Evolutionary conservation across 208 protist species (phyloP).

Genomic region (Crithidia bombi): DNA sequence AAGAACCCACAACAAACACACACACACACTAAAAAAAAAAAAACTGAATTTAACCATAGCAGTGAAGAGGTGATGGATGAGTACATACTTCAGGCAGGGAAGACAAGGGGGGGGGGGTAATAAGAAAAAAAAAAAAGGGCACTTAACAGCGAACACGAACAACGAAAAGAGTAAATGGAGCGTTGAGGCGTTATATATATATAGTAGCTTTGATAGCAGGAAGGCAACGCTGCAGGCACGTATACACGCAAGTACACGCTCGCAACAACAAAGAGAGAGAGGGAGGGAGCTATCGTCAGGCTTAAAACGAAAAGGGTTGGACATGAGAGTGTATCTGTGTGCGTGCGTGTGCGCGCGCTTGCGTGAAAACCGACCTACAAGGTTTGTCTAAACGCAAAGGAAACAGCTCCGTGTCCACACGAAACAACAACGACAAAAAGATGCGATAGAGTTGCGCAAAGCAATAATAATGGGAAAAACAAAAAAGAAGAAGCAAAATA

Average conservation of each 20-base stretch:
- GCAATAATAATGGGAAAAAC: slow-evolving; percentile 4
- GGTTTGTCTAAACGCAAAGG: not conserved
- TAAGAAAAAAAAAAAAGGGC: slow-evolving; percentile 2
- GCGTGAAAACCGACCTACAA: not conserved
- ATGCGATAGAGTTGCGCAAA: not conserved
- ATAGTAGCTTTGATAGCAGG: too few relatives aligned
- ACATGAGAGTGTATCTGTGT: too few relatives aligned
- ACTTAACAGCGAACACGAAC: slow-evolving; percentile 1
- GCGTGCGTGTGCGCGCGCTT: not conserved
- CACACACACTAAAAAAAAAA: not conserved
- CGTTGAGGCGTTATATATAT: too few relatives aligned
- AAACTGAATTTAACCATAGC: too few relatives aligned
- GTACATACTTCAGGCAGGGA: not conserved
- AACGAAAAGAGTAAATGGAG: not conserved
- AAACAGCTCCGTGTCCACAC: not conserved
- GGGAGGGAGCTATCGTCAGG: too few relatives aligned
- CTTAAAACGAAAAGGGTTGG: too few relatives aligned
- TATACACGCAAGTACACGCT: too few relatives aligned
- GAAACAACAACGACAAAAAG: not conserved
- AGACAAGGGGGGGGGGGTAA: not conserved
- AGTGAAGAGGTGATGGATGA: too few relatives aligned
- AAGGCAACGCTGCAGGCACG: too few relatives aligned
- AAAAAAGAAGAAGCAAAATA: not conserved
- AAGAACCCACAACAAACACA: not conserved
- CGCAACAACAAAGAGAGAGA: too few relatives aligned